A percentile compares a stretch with the other conserved stretches of the same genome.
Evolutionary conservation across 305 asterid genomes (phyloP).

Genomic region (Solanum hybrid): DNA sequence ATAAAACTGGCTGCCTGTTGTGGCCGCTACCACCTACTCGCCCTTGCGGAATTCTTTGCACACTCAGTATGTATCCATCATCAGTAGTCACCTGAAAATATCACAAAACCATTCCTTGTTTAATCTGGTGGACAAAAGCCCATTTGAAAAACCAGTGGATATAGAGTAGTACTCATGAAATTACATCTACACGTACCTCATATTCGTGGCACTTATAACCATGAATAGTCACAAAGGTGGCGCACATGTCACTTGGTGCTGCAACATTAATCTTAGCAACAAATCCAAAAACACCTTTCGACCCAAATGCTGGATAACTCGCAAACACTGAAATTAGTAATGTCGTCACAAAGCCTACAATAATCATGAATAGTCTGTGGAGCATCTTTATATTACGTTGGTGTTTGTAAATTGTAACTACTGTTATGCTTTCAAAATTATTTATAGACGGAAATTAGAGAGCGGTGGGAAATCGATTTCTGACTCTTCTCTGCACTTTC

Average conservation of each 20-base stretch:
- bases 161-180: background rate
- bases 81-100: slow-evolving; percentile 55
- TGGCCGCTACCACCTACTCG: slow-evolving; percentile 19
- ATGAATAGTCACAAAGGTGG: slow-evolving; percentile 30
- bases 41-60: slow-evolving; percentile 59
- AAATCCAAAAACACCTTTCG: background rate
- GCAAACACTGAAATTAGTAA: background rate
- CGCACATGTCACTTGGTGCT: slow-evolving; percentile 30
- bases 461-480: background rate
- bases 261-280: background rate
- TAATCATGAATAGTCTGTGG: background rate
- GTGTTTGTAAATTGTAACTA: background rate
- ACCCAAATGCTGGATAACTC: background rate
- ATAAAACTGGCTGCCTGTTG: slow-evolving; percentile 51
- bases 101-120: background rate
- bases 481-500: background rate
- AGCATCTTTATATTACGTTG: background rate
- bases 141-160: background rate
- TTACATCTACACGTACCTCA: slow-evolving; percentile 17
- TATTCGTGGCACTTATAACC: slow-evolving; percentile 68
- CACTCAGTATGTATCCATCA: slow-evolving; percentile 69
- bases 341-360: background rate
- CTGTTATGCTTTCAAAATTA: background rate
- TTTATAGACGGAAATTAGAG: background rate
- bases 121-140: background rate